These are phyloP conservation scores for Fusarium austroafricanum DNA, from an alignment of 2,329 filamentous ascomycete genomes.

Conservation along the genomic window DNA sequence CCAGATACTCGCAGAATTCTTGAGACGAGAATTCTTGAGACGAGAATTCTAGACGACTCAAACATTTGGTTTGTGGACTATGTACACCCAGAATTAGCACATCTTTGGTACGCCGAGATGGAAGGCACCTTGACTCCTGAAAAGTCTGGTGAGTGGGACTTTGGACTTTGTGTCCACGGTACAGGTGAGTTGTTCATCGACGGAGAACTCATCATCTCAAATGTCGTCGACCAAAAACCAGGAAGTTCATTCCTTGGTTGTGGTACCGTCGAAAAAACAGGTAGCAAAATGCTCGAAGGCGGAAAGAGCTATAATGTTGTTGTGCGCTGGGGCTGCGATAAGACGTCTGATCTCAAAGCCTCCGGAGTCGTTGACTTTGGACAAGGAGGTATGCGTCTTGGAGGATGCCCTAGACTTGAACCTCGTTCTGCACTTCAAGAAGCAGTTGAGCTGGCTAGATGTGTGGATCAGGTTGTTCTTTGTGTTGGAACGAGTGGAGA, in stretches of 20 bases:
- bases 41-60: not conserved
- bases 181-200: not conserved
- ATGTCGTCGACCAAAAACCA: not conserved
- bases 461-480: slow-evolving; percentile 1
- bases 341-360: not conserved
- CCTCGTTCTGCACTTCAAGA: not conserved
- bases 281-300: accelerated
- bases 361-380: slow-evolving; percentile 1
- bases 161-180: not conserved
- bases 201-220: not conserved
- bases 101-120: not conserved
- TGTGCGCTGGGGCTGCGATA: slow-evolving; percentile 8
- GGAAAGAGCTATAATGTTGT: not conserved
- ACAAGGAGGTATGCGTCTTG: not conserved
- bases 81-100: not conserved
- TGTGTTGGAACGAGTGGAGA: slow-evolving; percentile 1
- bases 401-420: not conserved
- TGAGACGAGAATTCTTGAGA: not conserved
- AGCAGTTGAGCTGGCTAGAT: not conserved
- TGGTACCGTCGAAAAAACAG: not conserved
- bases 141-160: not conserved
- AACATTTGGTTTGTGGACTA: slow-evolving; percentile 13
- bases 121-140: not conserved
- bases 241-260: not conserved
- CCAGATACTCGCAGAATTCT: not conserved